A percentile compares a stretch with the other conserved stretches of the same genome.
These are phyloP conservation scores for Chaetomiaceae sp. DNA, from an alignment of 2,329 filamentous ascomycete species.

Conservation along the genomic window DNA sequence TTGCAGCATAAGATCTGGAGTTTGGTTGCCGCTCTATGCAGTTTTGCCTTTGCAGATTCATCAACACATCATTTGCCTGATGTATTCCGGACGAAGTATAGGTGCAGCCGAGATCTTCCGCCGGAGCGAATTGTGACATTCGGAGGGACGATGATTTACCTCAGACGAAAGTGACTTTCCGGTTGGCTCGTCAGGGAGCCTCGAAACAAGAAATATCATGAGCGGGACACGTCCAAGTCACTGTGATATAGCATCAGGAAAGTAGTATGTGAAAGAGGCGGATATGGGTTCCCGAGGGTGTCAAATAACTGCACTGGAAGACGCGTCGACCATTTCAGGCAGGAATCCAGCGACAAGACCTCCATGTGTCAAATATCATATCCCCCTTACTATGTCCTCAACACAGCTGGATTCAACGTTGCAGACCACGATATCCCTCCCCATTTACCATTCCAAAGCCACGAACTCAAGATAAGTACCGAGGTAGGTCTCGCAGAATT, in stretches of 20 bases:
- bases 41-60: not conserved
- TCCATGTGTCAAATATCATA: not conserved
- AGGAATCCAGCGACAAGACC: not conserved
- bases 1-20: not conserved
- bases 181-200: too few species aligned
- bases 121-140: too few species aligned
- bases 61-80: not conserved
- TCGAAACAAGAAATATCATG: too few species aligned
- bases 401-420: too few species aligned
- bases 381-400: too few species aligned
- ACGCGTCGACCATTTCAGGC: not conserved
- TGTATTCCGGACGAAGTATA: not conserved
- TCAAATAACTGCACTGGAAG: not conserved
- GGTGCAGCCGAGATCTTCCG: not conserved
- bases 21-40: not conserved
- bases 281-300: not conserved
- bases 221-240: too few species aligned
- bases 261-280: not conserved
- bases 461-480: too few species aligned
- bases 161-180: too few species aligned
- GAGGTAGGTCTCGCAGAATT: not conserved
- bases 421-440: too few species aligned
- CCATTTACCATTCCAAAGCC: too few species aligned
- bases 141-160: too few species aligned
- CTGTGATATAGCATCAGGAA: not conserved